Conservation (phyloP, 441 rosid genomes). For the Brassica hybrid region DNA sequence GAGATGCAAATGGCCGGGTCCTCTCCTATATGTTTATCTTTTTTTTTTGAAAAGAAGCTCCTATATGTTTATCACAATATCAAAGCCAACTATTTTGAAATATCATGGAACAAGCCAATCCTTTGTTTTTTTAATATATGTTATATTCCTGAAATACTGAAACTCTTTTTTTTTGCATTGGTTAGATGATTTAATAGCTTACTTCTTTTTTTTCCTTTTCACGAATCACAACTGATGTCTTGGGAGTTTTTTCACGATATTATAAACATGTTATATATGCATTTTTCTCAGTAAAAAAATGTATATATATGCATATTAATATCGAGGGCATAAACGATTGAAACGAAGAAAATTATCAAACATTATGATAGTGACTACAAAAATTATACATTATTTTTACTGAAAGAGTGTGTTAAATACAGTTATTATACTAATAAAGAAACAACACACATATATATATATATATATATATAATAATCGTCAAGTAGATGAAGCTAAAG, state of each 20-base stretch:
- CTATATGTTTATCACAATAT: conserved; percentile 10
- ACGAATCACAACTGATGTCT: neutral
- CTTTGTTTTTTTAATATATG: neutral
- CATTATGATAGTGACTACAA: neutral
- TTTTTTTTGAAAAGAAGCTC: neutral
- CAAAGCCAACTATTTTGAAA: neutral
- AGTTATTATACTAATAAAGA: neutral
- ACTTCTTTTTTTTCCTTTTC: neutral
- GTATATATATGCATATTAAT: neutral
- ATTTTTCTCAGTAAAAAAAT: neutral
- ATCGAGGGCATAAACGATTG: neutral
- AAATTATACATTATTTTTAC: neutral
- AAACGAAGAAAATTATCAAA: neutral
- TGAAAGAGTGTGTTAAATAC: neutral
- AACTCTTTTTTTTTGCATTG: neutral
- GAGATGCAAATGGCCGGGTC: neutral
- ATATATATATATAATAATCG: conserved; percentile 15
- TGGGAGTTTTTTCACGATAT: neutral
- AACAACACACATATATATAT: neutral
- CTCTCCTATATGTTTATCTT: neutral
- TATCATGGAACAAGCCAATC: neutral
- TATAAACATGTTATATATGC: neutral
- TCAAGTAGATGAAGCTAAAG: conserved; percentile 24
- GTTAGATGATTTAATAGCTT: neutral
- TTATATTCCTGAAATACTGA: neutral